Base-by-base conservation (phyloP, 805 yeast species). In the Schwanniomyces occidentalis region DNA sequence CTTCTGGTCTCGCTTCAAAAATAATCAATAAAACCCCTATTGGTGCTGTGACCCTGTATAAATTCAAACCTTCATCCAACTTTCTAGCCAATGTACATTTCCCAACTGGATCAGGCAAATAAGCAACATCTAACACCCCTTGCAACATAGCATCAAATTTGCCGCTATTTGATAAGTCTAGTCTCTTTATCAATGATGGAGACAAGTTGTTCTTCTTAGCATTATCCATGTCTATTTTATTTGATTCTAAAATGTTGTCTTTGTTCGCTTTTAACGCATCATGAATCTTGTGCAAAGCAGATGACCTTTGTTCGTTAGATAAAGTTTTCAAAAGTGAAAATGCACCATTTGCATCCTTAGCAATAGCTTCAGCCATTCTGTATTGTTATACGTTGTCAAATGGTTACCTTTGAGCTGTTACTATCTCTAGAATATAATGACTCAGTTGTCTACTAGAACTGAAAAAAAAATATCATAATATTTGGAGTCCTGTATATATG, bases 1-100 rank as follows among this genome's bases (percentile, higher is more conserved):
- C 99, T 58, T 93, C 99, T 24, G 99, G 99, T 53, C 99, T 77
- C 19, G 95, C 80, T 63, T 93, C 99, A 58, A 93, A 93, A 36
- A 93, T 95, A 29, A 93, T 89, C 42, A 93, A 69, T 28, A 93
- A 62, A 0, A 88, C 97, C 13, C 99, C 99, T 4, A 93, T 89
- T 9, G 99, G 99, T 17, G 96, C 85, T 4, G 96, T 83, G 8
- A 91, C 73, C 54, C 96, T 71, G 60, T 80, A 84, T 41, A 93
- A 66, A 32, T 80, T 83, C 44, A 93, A 75, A n/a, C 87, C 95
- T 35, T 88, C 95, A 56, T 93, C 99, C 20, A 93, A 69, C 58
- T 87, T 79, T 27, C 82, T 80, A 23, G 95, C 89, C 49, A 93
- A 68, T 2, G 93, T 84, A 42, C 85, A 63, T 56, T 83, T 84